Percentiles rank a stretch among this genome's conserved stretches.
Conservation (phyloP, 1,284 basidiomycete genomes). For the Rugosomyces carneus region DNA sequence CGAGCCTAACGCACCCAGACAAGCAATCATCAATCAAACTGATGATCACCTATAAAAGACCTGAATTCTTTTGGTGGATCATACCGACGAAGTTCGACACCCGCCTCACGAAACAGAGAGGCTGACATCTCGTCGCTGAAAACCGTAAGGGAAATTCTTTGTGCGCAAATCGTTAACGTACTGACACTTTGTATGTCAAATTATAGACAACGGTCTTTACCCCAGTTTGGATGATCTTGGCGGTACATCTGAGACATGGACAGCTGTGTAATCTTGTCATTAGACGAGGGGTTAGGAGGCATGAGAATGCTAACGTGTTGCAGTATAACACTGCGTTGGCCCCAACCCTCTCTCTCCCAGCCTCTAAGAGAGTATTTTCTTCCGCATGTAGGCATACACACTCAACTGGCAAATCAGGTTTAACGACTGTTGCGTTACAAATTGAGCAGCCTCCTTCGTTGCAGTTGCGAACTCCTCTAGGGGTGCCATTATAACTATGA, state of each 20-base stretch:
- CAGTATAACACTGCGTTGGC: constrained; percentile 87
- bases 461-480: constrained; percentile 84
- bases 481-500: constrained; percentile 90
- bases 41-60: constrained; percentile 2
- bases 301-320: constrained; percentile 53
- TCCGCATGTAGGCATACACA: constrained; percentile 97
- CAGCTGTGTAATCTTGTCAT: constrained; percentile 51
- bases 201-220: constrained; percentile 94
- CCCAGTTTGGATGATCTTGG: constrained; percentile 96
- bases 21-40: background rate
- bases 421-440: constrained; percentile 61
- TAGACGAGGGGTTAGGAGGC: constrained; percentile 5
- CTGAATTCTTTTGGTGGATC: constrained; percentile 25
- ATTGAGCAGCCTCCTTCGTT: constrained; percentile 82
- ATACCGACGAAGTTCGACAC: constrained; percentile 70
- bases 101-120: constrained; percentile 69
- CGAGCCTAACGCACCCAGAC: background rate
- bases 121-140: constrained; percentile 77
- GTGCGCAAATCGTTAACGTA: constrained; percentile 12
- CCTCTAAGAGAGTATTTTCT: constrained; percentile 95
- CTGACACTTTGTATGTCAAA: constrained; percentile 90
- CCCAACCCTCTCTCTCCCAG: constrained; percentile 81
- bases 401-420: constrained; percentile 61
- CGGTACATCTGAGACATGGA: constrained; percentile 91
- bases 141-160: constrained; percentile 4